A percentile compares a stretch with the other conserved stretches of the same genome.
Evolutionary conservation across 768 basidiomycete species (phyloP).

Genomic region (Podaxis carcinomalis): DNA sequence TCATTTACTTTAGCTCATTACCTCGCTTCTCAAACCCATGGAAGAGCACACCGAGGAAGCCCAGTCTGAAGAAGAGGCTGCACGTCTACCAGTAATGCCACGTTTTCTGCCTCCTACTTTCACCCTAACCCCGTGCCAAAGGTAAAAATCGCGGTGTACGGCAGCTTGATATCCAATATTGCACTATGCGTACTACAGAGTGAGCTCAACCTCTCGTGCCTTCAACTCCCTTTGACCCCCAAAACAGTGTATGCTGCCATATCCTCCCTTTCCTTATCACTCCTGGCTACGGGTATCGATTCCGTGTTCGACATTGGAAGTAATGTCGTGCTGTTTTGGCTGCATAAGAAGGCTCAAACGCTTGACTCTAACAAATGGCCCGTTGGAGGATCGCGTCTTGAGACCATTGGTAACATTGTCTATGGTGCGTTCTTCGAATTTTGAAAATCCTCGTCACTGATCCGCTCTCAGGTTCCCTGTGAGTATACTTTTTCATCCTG

Average conservation of each 20-base stretch:
- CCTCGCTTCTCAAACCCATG: conserved; percentile 86
- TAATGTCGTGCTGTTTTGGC: conserved; percentile 74
- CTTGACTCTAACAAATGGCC: conserved; percentile 90
- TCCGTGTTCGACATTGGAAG: conserved; percentile 82
- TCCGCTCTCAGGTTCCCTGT: conserved; percentile 24
- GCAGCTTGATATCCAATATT: conserved; percentile 77
- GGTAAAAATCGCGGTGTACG: conserved; percentile 87
- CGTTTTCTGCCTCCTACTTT: conserved; percentile 1
- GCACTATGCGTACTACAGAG: conserved; percentile 68
- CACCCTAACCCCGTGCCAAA: conserved; percentile 22
- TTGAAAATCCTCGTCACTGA: conserved; percentile 24
- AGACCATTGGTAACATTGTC: conserved; percentile 85
- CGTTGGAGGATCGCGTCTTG: conserved; percentile 83
- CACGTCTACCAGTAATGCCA: conserved; percentile 55
- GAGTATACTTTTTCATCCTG: conserved; percentile 3
- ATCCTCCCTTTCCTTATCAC: conserved; percentile 75
- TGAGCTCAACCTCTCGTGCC: conserved; percentile 25
- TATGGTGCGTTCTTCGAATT: conserved; percentile 48
- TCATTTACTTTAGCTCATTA: conserved; percentile 59
- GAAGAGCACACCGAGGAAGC: conserved; percentile 86
- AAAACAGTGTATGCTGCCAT: conserved; percentile 85
- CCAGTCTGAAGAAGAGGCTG: conserved; percentile 57
- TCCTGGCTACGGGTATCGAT: conserved; percentile 89
- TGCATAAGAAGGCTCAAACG: conserved; percentile 66
- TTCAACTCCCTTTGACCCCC: not conserved